Percentiles rank a stretch among this genome's conserved stretches.
Evolutionary conservation across 345 rosid species (phyloP).

Genomic region (Eucalyptus tenuipes): DNA sequence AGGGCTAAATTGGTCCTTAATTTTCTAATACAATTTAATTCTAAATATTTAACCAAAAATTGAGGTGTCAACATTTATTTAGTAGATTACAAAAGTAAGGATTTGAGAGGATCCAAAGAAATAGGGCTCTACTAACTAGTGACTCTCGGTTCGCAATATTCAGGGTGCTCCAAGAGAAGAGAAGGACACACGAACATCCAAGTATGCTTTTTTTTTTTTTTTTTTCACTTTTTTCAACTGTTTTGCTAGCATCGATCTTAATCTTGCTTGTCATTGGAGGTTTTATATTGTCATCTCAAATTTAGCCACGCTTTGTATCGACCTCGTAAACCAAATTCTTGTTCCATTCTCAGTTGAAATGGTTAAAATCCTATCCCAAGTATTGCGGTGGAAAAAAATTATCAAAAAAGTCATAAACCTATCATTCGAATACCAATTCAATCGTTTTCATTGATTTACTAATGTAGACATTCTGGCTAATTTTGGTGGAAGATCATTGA

Average conservation of each 20-base stretch:
- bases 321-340: background rate
- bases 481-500: background rate
- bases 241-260: background rate
- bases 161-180: background rate
- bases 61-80: too few species aligned
- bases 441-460: fast-evolving
- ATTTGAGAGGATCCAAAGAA: background rate
- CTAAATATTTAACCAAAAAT: too few species aligned
- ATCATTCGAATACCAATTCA: background rate
- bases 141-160: background rate
- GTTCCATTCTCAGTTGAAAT: background rate
- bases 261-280: background rate
- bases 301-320: background rate
- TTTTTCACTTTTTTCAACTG: background rate
- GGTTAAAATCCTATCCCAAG: background rate
- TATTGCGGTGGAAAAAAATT: background rate
- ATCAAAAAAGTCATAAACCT: background rate
- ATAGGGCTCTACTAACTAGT: background rate
- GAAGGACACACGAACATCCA: background rate
- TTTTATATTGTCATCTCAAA: background rate
- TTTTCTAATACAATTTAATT: too few species aligned
- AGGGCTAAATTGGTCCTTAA: too few species aligned
- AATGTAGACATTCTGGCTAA: too few species aligned
- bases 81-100: background rate
- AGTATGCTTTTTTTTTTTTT: fast-evolving